Evolutionary conservation across 495 filamentous ascomycete genomes (phyloP).

Genomic region (Xeromyces bisporus): DNA sequence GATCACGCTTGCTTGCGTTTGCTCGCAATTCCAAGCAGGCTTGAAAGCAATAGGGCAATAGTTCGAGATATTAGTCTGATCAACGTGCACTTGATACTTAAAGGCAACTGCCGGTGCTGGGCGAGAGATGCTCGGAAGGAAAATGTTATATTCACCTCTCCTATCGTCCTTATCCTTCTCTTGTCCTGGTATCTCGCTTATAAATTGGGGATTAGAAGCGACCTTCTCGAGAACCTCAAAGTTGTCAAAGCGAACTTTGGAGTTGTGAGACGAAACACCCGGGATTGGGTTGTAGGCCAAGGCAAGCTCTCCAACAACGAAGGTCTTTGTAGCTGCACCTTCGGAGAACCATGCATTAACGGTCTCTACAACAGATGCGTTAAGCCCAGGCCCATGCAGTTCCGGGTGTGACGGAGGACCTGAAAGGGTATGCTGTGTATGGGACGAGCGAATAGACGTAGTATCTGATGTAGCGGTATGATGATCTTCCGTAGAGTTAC

Average conservation of each 20-base stretch:
- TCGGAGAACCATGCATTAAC: slow-evolving; percentile 70
- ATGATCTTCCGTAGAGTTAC: slow-evolving; percentile 34
- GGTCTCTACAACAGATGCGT: slow-evolving; percentile 82
- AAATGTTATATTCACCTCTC: slow-evolving; percentile 66
- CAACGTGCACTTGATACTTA: slow-evolving; percentile 83
- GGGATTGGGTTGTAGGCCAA: slow-evolving; percentile 58
- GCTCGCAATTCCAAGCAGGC: slow-evolving; percentile 69
- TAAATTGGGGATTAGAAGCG: slow-evolving; percentile 82
- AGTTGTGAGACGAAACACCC: slow-evolving; percentile 29
- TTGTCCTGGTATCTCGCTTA: slow-evolving; percentile 38
- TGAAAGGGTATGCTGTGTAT: slow-evolving; percentile 50
- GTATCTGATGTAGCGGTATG: slow-evolving; percentile 73
- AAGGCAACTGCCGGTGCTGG: slow-evolving; percentile 60
- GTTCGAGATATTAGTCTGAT: slow-evolving; percentile 39
- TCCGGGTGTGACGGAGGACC: slow-evolving; percentile 61
- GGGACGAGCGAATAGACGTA: slow-evolving; percentile 76
- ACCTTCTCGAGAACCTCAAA: slow-evolving; percentile 85
- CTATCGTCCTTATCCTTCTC: slow-evolving; percentile 32
- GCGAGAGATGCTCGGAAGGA: slow-evolving; percentile 50
- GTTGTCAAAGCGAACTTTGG: slow-evolving; percentile 71
- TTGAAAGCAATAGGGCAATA: slow-evolving; percentile 65
- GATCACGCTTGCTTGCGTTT: slow-evolving; percentile 65
- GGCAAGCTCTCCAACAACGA: slow-evolving; percentile 79
- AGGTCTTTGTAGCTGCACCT: slow-evolving; percentile 50
- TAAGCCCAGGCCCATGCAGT: slow-evolving; percentile 63